Percentiles rank a stretch among this genome's conserved stretches.
phyloP scores from a whole-genome alignment of 108 stramenopile species.

The Stephanodiscus triporus region DNA sequence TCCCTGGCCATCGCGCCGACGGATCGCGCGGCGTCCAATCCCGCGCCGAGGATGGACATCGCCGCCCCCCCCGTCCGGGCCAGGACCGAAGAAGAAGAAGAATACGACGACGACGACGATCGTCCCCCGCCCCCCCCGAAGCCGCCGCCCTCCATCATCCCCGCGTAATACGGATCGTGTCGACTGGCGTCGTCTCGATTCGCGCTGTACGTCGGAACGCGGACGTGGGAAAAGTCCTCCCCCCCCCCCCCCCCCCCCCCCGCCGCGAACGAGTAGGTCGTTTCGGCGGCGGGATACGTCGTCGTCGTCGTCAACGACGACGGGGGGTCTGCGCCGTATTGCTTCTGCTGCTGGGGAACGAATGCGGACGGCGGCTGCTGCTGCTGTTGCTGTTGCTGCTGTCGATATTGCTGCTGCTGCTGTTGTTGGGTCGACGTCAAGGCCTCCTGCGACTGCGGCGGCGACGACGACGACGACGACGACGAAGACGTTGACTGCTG shows the following conservation, averaged over 20 bases:
- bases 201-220: constrained; percentile 30
- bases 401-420: constrained; percentile 4
- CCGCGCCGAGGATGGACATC: constrained; percentile 9
- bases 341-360: constrained; percentile 10
- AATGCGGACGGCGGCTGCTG: constrained; percentile 12
- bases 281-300: constrained; percentile 18
- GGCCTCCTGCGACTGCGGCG: background rate
- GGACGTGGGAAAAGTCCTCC: constrained; percentile 18
- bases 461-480: background rate
- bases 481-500: background rate
- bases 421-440: background rate
- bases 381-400: constrained; percentile 11
- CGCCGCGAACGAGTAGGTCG: constrained; percentile 32
- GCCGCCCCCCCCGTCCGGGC: constrained; percentile 5
- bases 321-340: background rate
- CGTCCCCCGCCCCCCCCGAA: background rate
- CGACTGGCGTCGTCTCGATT: no score
- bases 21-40: constrained; percentile 6
- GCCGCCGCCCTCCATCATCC: no score
- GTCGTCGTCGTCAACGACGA: constrained; percentile 4
- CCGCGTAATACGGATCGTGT: background rate
- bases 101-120: constrained; percentile 8
- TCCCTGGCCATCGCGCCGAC: constrained; percentile 28
- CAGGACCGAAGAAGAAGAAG: no score
- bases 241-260: constrained; percentile 9